Evolutionary conservation across 1,284 basidiomycete species (phyloP), one percentile per base, ranked within the genome.

Genomic region (Trametes sp.): DNA sequence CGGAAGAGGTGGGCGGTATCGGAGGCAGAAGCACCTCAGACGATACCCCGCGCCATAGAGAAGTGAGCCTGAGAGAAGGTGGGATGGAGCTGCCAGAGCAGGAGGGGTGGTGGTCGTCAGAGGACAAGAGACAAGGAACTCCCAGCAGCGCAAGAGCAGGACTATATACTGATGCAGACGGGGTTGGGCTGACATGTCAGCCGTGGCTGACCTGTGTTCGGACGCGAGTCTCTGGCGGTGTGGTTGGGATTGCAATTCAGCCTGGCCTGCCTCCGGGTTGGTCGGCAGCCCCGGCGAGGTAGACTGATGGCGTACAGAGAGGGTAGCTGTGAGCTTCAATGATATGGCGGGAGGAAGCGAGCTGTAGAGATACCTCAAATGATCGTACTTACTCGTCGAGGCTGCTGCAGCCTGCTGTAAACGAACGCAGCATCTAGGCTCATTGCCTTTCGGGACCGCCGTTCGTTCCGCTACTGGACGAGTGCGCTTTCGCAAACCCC

Each of bases 21-120:
- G 33, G 44, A 48, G 54, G 28, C 53, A 13, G 26, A 31, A 21
- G 19, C 41, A 23, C 48, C 48, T 49, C 48, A 49, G 28, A 49
- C 48, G 28, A 49, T n/a, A 33, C 28, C 28, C 4, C 19, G 45
- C 6, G 45, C 24, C 45, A 16, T 24, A 46, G 19, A 44, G 19
- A n/a, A 29, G 46, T 6, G 46, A 49, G 41, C 41, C 38, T 4
- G 38, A 24, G n/a, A 14, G 21, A 23, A 24, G 42, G 21, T 2
- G 8, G 21, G 19, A 42, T 42, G 41, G 10, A 42, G 41, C 41
- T 6, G 41, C n/a, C n/a, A n/a, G n/a, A 42, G 19, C 41, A 42
- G 19, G 19, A n/a, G 38, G n/a, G 42, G 21, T 45, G 42, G 42
- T 45, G 42, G 42, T 23, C 42, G 42, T 24, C 3, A 23, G 9